Conservation (phyloP, 2,329 filamentous ascomycete genomes). For the Penicillium nordicum region DNA sequence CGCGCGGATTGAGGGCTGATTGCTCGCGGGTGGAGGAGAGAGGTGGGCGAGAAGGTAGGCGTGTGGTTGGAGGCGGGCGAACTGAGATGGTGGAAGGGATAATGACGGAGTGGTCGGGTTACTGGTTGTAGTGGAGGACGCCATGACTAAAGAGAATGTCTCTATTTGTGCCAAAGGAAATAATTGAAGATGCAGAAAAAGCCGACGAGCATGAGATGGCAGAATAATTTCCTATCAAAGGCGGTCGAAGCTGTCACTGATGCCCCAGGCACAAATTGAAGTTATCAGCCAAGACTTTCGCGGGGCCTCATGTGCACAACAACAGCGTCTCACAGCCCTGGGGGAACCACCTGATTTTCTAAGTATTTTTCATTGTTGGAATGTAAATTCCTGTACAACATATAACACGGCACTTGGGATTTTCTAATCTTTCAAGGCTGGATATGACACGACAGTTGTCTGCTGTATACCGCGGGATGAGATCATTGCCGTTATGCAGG, state of each 20-base stretch:
- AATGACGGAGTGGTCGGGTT: conserved; percentile 40
- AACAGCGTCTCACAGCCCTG: background rate
- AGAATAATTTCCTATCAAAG: conserved; percentile 25
- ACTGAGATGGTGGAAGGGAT: conserved; percentile 63
- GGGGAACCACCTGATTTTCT: background rate
- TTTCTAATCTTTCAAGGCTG: background rate
- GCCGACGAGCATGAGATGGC: conserved; percentile 17
- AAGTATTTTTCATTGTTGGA: background rate
- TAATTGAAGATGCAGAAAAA: conserved; percentile 14
- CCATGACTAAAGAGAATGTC: conserved; percentile 18
- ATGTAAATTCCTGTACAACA: background rate
- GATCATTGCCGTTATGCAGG: background rate
- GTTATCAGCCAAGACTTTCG: background rate
- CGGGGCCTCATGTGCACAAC: background rate
- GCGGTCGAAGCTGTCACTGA: conserved; percentile 16
- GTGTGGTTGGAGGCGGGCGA: conserved; percentile 84
- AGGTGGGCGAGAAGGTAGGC: conserved; percentile 89
- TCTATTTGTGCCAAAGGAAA: background rate
- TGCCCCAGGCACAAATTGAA: conserved; percentile 8
- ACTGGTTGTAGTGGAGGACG: conserved; percentile 18
- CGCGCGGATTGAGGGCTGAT: conserved; percentile 63
- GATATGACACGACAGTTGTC: background rate
- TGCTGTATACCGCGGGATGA: background rate
- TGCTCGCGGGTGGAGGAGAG: conserved; percentile 52
- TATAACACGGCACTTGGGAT: background rate